phyloP scores from a whole-genome alignment of 371 early-diverging fungal species.

The Rhizopus delemar region DNA sequence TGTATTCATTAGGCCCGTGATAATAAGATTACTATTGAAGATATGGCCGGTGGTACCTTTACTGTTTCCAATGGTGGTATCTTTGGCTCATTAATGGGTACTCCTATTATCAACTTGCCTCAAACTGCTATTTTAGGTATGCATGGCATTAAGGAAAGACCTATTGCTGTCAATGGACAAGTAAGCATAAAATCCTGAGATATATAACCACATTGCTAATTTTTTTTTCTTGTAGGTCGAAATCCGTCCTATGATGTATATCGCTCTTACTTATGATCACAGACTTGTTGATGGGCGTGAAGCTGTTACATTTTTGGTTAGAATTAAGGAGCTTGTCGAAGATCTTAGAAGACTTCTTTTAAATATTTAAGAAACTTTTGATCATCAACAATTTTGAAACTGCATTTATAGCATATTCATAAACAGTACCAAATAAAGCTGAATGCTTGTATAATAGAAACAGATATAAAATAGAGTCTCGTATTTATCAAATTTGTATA shows the following conservation, averaged over 20 bases:
- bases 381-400: too few species aligned
- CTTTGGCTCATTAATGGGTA: constrained; percentile 95
- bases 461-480: too few species aligned
- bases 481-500: too few species aligned
- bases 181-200: constrained; percentile 13
- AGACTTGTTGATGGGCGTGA: constrained; percentile 98
- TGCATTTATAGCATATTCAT: too few species aligned
- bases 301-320: constrained; percentile 96
- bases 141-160: constrained; percentile 96
- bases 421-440: too few species aligned
- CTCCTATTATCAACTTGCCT: constrained; percentile 97
- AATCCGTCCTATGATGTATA: constrained; percentile 98
- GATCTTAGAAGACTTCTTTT: constrained; percentile 92
- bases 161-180: constrained; percentile 93
- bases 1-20: constrained; percentile 75
- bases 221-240: constrained; percentile 56
- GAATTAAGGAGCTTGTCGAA: constrained; percentile 93
- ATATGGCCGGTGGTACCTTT: constrained; percentile 97
- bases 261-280: constrained; percentile 98
- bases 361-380: constrained; percentile 49
- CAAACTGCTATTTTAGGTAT: constrained; percentile 97
- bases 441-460: too few species aligned
- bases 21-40: constrained; percentile 94
- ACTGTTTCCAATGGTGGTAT: constrained; percentile 98
- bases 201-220: too few species aligned